Evolutionary conservation across 352 stramenopile species (phyloP).

Genomic region (Phytophthora multivora): DNA sequence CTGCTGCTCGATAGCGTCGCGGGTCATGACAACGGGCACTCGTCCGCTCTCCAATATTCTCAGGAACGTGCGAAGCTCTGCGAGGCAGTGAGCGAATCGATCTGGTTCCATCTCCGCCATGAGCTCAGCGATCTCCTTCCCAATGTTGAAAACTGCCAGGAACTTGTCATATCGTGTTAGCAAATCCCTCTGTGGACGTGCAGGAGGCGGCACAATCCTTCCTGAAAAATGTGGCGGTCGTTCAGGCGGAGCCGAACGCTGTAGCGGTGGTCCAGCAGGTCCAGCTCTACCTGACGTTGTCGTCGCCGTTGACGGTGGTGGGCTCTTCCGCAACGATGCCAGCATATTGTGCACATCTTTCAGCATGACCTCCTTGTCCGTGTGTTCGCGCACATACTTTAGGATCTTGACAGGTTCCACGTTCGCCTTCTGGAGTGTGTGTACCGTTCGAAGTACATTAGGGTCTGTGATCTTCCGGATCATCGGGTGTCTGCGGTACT

Average conservation of each 20-base stretch:
- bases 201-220: not conserved
- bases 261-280: not conserved
- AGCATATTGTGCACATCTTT: slow-evolving; percentile 37
- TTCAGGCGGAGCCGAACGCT: not conserved
- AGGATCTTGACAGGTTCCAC: slow-evolving; percentile 32
- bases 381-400: slow-evolving; percentile 34
- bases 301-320: not conserved
- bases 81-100: slow-evolving; percentile 14
- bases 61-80: slow-evolving; percentile 30
- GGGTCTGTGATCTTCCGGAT: slow-evolving; percentile 33
- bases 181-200: not conserved
- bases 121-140: slow-evolving; percentile 33
- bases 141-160: slow-evolving; percentile 28
- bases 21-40: slow-evolving; percentile 23
- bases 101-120: slow-evolving; percentile 30
- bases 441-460: slow-evolving; percentile 20
- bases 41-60: slow-evolving; percentile 21
- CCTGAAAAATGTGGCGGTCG: slow-evolving; percentile 7
- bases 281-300: not conserved
- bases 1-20: slow-evolving; percentile 28
- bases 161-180: slow-evolving; percentile 35
- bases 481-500: slow-evolving; percentile 28
- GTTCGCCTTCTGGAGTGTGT: slow-evolving; percentile 26
- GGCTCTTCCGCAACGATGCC: slow-evolving; percentile 21
- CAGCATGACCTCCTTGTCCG: slow-evolving; percentile 26